Percentiles rank a stretch among this genome's conserved stretches.
Evolutionary conservation across 23 red algal genomes (phyloP).

Genomic region (Gracilaria vermiculophylla): DNA sequence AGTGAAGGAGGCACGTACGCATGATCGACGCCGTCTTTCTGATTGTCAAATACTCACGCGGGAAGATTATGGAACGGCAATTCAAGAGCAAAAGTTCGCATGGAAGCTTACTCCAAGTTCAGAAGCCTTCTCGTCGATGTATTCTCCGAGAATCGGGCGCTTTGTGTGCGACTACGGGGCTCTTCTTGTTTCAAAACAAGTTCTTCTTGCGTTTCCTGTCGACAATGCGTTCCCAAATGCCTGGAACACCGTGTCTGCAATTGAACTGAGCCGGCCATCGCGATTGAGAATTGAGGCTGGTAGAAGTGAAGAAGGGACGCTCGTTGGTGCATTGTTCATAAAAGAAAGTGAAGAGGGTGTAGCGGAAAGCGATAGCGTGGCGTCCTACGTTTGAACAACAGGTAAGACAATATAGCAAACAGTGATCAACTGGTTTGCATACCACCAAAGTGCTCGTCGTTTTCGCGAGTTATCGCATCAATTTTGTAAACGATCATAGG

Average conservation of each 20-base stretch:
- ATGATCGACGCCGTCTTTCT: slow-evolving; percentile 46
- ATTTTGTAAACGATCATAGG: too few species aligned
- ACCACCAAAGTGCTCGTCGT: too few species aligned
- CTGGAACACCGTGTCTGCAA: slow-evolving; percentile 21
- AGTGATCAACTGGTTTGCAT: too few species aligned
- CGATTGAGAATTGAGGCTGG: slow-evolving; percentile 26
- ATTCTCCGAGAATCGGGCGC: slow-evolving; percentile 30
- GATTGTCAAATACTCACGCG: slow-evolving; percentile 5
- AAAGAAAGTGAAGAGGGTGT: slow-evolving; percentile 3
- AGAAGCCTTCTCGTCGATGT: not conserved
- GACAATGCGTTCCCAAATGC: slow-evolving; percentile 21
- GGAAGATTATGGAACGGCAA: not conserved
- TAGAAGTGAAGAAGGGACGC: slow-evolving; percentile 28
- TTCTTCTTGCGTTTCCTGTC: slow-evolving; percentile 35
- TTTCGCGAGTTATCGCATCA: too few species aligned
- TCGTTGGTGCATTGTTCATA: slow-evolving; percentile 49
- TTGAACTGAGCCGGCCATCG: not conserved
- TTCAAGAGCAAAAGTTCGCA: slow-evolving; percentile 22
- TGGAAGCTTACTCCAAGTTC: slow-evolving; percentile 7
- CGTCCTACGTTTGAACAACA: slow-evolving; percentile 3
- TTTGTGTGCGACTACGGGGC: slow-evolving; percentile 38
- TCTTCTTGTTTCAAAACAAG: not conserved
- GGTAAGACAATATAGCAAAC: too few species aligned
- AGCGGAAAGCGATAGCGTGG: not conserved
- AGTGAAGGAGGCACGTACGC: slow-evolving; percentile 17